Base-by-base conservation (phyloP, 2,329 filamentous ascomycete species). In the Diaporthe longicolla region DNA sequence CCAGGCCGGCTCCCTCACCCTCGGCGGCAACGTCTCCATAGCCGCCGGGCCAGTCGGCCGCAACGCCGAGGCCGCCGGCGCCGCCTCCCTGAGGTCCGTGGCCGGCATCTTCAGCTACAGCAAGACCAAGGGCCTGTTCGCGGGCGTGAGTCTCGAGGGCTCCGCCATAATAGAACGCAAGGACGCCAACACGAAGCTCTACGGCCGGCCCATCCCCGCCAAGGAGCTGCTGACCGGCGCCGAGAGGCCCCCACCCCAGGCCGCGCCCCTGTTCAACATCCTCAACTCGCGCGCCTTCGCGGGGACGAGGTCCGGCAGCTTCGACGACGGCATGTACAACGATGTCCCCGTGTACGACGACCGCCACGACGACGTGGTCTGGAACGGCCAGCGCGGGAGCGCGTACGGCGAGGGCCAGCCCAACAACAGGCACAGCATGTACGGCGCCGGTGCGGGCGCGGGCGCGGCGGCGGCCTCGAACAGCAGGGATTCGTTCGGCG, bases 81-180 rank as follows among this genome's bases (percentile, higher is more conserved):
- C 95, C 19, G 97, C 97, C 10, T 98, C 94, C 78, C 88, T 97
- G 76, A 96, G 92, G 86, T 92, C 95, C 76, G 93, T 98, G 11
- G 94, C 95, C 0, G 97, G 94, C 70, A 93, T 99, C 66, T 99
- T 99, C 87, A 94, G 94, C 80, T 99, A 99, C 88, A 97, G 93
- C 82, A 98, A 98, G 86, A 99, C 97, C 17, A 98, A 98, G 86
- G 97, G 97, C 26, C 86, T 99, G 43, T 99, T 99, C 79, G 97
- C 97, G 7, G 97, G 97, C 81, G 95, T 99, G 63, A 97, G 94
- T 78, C 87, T 99, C 77, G 97, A 99, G 83, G 97, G 97, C 29
- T 96, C 93, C 76, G 95, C 94, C 70, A 93, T 99, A 77, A 94
- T 98, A 76, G 97, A 99, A 86, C 91, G 97, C 77, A 93, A 95